These are phyloP conservation scores for Diaporthe citriasiana DNA, from an alignment of 2,329 filamentous ascomycete species.

Conservation along the genomic window DNA sequence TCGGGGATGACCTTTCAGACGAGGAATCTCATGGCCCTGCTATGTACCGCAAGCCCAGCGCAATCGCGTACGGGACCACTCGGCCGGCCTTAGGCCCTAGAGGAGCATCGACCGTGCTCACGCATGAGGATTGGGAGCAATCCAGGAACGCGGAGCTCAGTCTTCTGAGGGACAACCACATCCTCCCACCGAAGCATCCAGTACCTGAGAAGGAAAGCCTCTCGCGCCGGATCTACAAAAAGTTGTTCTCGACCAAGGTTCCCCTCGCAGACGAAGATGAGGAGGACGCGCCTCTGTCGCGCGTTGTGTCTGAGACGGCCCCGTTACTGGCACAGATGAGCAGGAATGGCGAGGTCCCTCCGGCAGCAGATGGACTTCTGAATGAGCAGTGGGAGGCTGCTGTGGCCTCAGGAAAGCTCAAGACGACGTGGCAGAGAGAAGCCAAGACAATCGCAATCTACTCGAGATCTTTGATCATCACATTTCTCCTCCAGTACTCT, in stretches of 20 bases:
- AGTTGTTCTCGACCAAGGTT: conserved; percentile 70
- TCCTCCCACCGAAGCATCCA: conserved; percentile 72
- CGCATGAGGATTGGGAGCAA: conserved; percentile 68
- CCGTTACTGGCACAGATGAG: conserved; percentile 53
- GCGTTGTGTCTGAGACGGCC: conserved; percentile 64
- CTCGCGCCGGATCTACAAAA: conserved; percentile 56
- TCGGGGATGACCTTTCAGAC: conserved; percentile 49
- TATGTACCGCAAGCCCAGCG: conserved; percentile 82
- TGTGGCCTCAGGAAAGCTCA: conserved; percentile 83
- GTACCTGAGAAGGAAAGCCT: conserved; percentile 53
- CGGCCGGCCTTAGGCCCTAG: conserved; percentile 78
- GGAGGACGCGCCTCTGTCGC: conserved; percentile 67
- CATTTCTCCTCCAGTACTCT: conserved; percentile 86
- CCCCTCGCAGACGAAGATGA: conserved; percentile 57
- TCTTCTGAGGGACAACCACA: conserved; percentile 74
- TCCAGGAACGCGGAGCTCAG: conserved; percentile 71
- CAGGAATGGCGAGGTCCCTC: conserved; percentile 53
- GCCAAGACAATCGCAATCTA: conserved; percentile 83
- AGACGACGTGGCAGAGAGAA: conserved; percentile 93
- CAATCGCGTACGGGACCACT: conserved; percentile 79
- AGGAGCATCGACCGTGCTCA: conserved; percentile 63
- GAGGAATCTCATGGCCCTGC: conserved; percentile 57
- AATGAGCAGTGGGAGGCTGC: conserved; percentile 88
- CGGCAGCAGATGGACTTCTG: conserved; percentile 68
- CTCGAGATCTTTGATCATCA: conserved; percentile 78